Evolutionary conservation across 1,284 basidiomycete genomes (phyloP).

Genomic region (Cutaneotrichosporon cyanovorans): DNA sequence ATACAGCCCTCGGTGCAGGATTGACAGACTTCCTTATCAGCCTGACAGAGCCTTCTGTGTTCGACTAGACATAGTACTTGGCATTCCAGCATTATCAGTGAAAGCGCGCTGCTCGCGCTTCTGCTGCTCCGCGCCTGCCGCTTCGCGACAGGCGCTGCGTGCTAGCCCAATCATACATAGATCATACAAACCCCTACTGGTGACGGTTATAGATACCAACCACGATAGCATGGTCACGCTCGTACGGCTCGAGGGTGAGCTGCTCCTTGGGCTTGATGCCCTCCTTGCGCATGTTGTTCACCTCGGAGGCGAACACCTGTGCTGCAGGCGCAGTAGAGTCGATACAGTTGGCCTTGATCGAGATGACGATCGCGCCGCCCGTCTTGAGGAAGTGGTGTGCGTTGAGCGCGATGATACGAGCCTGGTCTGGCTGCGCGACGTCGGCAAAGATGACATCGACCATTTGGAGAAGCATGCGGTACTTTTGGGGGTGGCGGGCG

Average conservation of each 20-base stretch:
- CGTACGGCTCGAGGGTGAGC: slow-evolving; percentile 54
- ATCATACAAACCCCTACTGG: slow-evolving; percentile 3
- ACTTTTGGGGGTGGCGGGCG: slow-evolving; percentile 87
- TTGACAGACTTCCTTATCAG: too few species aligned
- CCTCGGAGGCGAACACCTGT: slow-evolving; percentile 82
- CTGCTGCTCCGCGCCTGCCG: too few species aligned
- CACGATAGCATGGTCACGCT: slow-evolving; percentile 49
- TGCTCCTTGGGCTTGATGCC: slow-evolving; percentile 73
- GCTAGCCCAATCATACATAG: too few species aligned
- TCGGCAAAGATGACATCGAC: slow-evolving; percentile 98
- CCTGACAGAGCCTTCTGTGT: too few species aligned
- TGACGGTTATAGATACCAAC: slow-evolving; percentile 44
- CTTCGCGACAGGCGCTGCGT: too few species aligned
- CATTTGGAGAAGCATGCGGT: slow-evolving; percentile 86
- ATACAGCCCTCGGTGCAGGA: too few species aligned
- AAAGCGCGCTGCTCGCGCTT: too few species aligned
- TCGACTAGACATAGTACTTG: too few species aligned
- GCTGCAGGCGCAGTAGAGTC: slow-evolving; percentile 89
- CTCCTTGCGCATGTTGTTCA: slow-evolving; percentile 70
- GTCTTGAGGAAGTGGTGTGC: slow-evolving; percentile 96
- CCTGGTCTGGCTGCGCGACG: slow-evolving; percentile 97
- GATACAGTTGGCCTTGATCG: slow-evolving; percentile 99
- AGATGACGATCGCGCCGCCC: slow-evolving; percentile 86
- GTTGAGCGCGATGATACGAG: slow-evolving; percentile 87
- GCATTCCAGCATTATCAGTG: too few species aligned